Base-by-base conservation (phyloP, 2,329 filamentous ascomycete species). In the Colletotrichum sp. region DNA sequence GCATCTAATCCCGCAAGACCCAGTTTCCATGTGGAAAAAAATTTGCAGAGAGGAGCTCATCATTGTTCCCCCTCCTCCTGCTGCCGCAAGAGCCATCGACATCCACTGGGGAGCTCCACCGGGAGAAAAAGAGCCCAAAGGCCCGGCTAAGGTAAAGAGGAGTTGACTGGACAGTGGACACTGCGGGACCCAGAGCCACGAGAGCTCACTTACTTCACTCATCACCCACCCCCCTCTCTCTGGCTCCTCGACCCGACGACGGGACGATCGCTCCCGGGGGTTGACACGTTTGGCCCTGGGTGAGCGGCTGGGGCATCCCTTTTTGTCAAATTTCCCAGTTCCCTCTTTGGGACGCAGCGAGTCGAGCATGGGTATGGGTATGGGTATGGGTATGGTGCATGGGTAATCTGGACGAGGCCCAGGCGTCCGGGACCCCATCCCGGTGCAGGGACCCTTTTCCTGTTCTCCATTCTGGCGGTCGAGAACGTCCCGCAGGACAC, bases 231-330 rank as follows among this genome's bases (percentile, higher is more conserved):
- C 60, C 30, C 30, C n/a, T 32, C 26, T 18, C 30, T 62, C 30
- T 21, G 30, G 30, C 13, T 30, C 34, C 32, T 15, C 13, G 55
- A 38, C 36, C 52, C 18, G 34, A 36, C 36, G 69, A 66, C 73
- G 73, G 73, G 56, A 72, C 73, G 73, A 75, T 75, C 73, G 73
- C 67, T 75, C 38, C 73, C 70, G 73, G 68, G 52, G 36, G 62
- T 72, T 75, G 62, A 75, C 68, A 74, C 61, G 71, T 55, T 66
- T 56, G 52, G 72, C 30, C 38, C 68, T 69, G 43, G 43, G 10
- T 13, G 43, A n/a, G 21, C 43, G 43, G 68, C 72, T 24, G 68
- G 72, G 69, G n/a, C 32, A 75, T 68, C 69, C 73, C 69, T 36
- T 30, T 71, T 72, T 32, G 26, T 64, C 52, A 75, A 60, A 62